These are phyloP conservation scores for Amphicarpaea edgeworthii DNA, from an alignment of 306 rosid species.

Conservation along the genomic window DNA sequence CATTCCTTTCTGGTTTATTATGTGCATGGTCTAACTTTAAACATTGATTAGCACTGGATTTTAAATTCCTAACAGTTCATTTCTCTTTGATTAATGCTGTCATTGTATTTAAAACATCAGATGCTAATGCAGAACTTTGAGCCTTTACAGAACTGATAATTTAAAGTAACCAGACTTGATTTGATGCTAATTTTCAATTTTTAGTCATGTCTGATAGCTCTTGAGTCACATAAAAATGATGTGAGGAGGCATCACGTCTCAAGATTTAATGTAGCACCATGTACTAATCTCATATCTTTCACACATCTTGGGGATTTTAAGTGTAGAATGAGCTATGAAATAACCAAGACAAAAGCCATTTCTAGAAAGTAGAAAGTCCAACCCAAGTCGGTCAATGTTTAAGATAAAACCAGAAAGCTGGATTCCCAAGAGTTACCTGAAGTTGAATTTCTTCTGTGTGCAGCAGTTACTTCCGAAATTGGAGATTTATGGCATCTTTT, in stretches of 20 bases:
- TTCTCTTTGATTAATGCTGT: background rate
- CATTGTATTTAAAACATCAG: constrained; percentile 21
- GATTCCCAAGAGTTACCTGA: constrained; percentile 47
- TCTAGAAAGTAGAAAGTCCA: constrained; percentile 15
- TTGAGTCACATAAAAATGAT: constrained; percentile 1
- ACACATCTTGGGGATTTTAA: constrained; percentile 25
- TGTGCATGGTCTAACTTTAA: background rate
- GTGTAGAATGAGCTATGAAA: constrained; percentile 16
- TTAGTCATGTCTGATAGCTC: background rate
- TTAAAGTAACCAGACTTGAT: background rate
- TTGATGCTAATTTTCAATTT: constrained; percentile 1
- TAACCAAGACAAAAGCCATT: background rate
- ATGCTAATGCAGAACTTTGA: too few relatives aligned
- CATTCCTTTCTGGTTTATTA: background rate
- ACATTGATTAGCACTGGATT: background rate
- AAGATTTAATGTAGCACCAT: background rate
- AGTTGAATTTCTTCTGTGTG: constrained; percentile 41
- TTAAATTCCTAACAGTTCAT: background rate
- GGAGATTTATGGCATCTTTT: constrained; percentile 45
- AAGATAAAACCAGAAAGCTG: constrained; percentile 20
- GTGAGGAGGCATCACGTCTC: constrained; percentile 14
- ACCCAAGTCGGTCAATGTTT: background rate
- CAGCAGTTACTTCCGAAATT: constrained; percentile 47
- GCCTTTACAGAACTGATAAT: constrained; percentile 1
- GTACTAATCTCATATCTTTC: constrained; percentile 28